Evolutionary conservation across 805 yeast species (phyloP), one percentile per base, ranked within the genome.

Genomic region (Metschnikowia noctiluminum): DNA sequence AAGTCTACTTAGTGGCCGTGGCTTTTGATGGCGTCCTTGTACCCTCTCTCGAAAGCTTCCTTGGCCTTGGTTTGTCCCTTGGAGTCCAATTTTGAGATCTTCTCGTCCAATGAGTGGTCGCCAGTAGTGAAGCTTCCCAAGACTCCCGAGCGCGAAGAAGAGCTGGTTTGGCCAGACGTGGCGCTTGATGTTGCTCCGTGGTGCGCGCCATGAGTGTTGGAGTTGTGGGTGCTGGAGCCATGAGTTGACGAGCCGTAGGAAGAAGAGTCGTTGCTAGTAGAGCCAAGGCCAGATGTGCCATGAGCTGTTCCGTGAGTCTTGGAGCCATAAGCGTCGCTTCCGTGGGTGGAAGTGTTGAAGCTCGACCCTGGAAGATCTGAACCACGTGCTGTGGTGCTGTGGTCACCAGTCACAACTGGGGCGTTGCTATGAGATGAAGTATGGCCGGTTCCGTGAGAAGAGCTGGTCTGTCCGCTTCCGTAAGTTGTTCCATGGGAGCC

Each of bases 31-130:
- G 73, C 74, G 43, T 70, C 76, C 27, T 65, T 57, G 62, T 70
- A 70, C 41, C 74, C 76, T 49, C 60, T 64, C 50, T 68, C 62
- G 58, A 68, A 70, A 7, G 74, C 76, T 28, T 68, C 70, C 56
- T 68, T 65, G 35, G 76, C 76, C 58, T 69, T 64, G 45, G 66
- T 56, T 54, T 68, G 74, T 38, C 64, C 67, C 16, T 59, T 53
- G 27, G 66, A 63, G 48, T 66, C 69, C 54, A 70, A 66, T 46
- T 61, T 45, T 36, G 71, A 50, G 40, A 70, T 68, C 61, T 68
- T 68, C 36, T 58, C 43, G 50, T 70, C 74, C 58, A 70, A 66
- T 37, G 62, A 55, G 40, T 54, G 56, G 59, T 68, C 66, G 28
- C 76, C 74, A 30, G 74, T 70, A 39, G 67, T 44, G 60, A 70